These are phyloP conservation scores for Millerozyma acaciae DNA, from an alignment of 805 yeast genomes.

Conservation along the genomic window DNA sequence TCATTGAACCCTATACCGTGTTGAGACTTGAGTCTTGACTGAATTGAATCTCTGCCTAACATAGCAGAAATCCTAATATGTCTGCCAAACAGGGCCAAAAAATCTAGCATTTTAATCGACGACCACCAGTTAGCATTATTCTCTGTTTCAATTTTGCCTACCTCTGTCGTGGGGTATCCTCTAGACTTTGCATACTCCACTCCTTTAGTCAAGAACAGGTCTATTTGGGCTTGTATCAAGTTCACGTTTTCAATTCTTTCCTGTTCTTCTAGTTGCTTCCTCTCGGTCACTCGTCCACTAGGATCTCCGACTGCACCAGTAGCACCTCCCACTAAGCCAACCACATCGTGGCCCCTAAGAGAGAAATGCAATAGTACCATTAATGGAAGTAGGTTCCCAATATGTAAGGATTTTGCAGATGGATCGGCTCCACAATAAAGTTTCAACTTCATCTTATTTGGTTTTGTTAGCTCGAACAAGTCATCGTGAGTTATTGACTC, in stretches of 20 bases:
- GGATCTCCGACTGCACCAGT: conserved; percentile 97
- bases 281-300: conserved; percentile 80
- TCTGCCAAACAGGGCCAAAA: conserved; percentile 71
- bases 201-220: conserved; percentile 58
- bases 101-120: conserved; percentile 68
- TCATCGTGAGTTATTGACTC: conserved; percentile 38
- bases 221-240: conserved; percentile 60
- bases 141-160: conserved; percentile 42
- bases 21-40: conserved; percentile 62
- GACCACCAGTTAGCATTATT: conserved; percentile 90
- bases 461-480: conserved; percentile 28
- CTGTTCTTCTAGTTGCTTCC: conserved; percentile 52
- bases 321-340: conserved; percentile 88
- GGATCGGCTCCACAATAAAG: conserved; percentile 97
- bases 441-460: conserved; percentile 39
- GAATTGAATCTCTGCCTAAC: conserved; percentile 86
- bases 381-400: conserved; percentile 87
- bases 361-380: conserved; percentile 81
- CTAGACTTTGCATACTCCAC: conserved; percentile 56
- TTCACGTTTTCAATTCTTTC: conserved; percentile 54
- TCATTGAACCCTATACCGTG: conserved; percentile 90
- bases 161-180: conserved; percentile 24
- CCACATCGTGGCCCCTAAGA: conserved; percentile 79
- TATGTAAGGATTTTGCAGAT: conserved; percentile 81
- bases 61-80: conserved; percentile 79